A percentile compares a stretch with the other conserved stretches of the same genome.
phyloP scores from a whole-genome alignment of 345 rosid species.

The Citrus reticulata region DNA sequence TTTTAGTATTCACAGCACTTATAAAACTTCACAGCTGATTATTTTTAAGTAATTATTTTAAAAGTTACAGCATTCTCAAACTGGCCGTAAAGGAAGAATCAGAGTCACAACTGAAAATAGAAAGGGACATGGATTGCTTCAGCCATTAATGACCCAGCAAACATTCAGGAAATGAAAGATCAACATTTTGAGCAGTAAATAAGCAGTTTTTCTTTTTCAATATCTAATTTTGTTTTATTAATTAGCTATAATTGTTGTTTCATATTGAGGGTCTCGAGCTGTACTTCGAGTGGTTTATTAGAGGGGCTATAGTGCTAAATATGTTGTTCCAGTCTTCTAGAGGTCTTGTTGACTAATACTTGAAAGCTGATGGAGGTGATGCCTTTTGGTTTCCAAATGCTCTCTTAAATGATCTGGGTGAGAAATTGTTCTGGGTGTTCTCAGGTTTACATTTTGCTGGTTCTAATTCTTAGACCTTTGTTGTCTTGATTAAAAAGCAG shows the following conservation, averaged over 20 bases:
- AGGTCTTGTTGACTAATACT: neutral
- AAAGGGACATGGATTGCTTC: neutral
- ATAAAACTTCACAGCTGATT: no score
- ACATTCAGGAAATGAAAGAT: neutral
- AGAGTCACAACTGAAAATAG: neutral
- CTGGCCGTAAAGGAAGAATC: neutral
- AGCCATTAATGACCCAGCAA: neutral
- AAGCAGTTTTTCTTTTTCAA: neutral
- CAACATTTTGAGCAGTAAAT: neutral
- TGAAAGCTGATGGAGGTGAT: neutral
- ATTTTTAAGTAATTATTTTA: no score
- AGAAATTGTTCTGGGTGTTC: neutral
- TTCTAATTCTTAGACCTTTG: neutral
- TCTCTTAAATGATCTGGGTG: neutral
- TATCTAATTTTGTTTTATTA: no score
- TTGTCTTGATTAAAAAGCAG: neutral
- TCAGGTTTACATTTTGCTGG: neutral
- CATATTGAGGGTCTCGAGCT: neutral
- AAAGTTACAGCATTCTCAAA: no score
- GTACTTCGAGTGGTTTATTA: neutral
- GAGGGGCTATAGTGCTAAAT: neutral
- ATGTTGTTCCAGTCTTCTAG: neutral
- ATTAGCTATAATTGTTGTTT: neutral
- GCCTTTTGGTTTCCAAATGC: neutral
- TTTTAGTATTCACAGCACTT: no score